Evolutionary conservation across 2,329 filamentous ascomycete species (phyloP), one percentile per base, ranked within the genome.

Genomic region (Claviceps paspali): DNA sequence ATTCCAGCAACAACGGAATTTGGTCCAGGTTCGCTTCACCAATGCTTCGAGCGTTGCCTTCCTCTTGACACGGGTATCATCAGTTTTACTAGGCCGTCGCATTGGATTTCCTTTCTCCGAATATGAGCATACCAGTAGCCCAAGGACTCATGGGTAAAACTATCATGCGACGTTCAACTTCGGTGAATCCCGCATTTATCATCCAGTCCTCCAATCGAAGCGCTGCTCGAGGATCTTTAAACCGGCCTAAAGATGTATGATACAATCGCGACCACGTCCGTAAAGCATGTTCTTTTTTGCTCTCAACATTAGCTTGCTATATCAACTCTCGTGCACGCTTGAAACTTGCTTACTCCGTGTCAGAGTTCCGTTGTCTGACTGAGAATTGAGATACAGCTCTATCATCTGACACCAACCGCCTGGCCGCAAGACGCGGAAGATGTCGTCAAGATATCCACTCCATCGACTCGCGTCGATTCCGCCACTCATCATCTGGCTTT

Each of bases 331-430:
- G 22, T 21, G 12, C 27, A 9, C 23, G 6, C 19, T 17, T 21
- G 22, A 19, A 3, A 8, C 5, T 26, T 15, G 33, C 66, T 55
- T 50, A 68, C 74, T 65, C 35, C 77, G 68, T 9, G 73, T 77
- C 47, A 91, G 61, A n/a, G 73, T 76, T 5, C 85, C 85, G 49
- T 83, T 92, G 47, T 88, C 76, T 1, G 84, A 93, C 54, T 93
- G 87, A 19, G 83, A 76, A 45, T 85, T 84, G 55, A 79, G 79
- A 51, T 92, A 85, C 48, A 87, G 72, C 52, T 94, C 87, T n/a
- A 83, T 73, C 69, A 93, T 78, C 52, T 94, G 85, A 41, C 82
- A 70, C 84, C 85, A 94, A 1, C 87, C 86, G 2, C 78, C 80
- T 5, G 76, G 79, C 35, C 74, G 79, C 43, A 87, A 62, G 8